These are phyloP conservation scores for Schwanniomyces yamadae DNA, from an alignment of 805 yeast genomes.

Conservation along the genomic window DNA sequence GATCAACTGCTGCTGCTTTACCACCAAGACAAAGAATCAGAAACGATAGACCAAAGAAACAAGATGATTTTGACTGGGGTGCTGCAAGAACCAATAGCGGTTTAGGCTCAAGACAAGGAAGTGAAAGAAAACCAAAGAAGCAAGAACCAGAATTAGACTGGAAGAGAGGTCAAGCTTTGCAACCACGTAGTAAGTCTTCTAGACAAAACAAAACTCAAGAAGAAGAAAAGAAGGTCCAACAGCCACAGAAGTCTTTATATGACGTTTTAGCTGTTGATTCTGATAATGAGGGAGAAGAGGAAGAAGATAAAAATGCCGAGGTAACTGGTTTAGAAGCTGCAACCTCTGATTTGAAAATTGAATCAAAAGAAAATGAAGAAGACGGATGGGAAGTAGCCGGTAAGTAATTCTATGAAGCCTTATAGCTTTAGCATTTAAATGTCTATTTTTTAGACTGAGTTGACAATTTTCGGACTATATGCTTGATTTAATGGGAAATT, in stretches of 20 bases:
- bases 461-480: neutral
- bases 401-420: conserved; percentile 18
- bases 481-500: no score
- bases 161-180: conserved; percentile 38
- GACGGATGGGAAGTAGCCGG: conserved; percentile 40
- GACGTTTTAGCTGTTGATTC: conserved; percentile 34
- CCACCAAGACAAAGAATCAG: conserved; percentile 30
- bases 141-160: conserved; percentile 34
- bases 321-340: conserved; percentile 22
- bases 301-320: conserved; percentile 13
- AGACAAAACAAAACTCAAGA: conserved; percentile 7
- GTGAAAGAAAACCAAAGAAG: conserved; percentile 26
- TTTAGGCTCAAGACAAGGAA: conserved; percentile 17
- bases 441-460: neutral
- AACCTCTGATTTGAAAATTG: conserved; percentile 26
- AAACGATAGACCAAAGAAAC: conserved; percentile 20
- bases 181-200: conserved; percentile 11
- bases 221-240: conserved; percentile 20
- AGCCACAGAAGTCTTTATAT: conserved; percentile 31
- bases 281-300: conserved; percentile 30
- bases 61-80: conserved; percentile 28
- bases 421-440: conserved; percentile 1
- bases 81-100: conserved; percentile 30
- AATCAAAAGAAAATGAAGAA: conserved; percentile 22
- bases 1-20: conserved; percentile 21